phyloP scores from a whole-genome alignment of 352 stramenopile genomes.

The Aphanomyces astaci region DNA sequence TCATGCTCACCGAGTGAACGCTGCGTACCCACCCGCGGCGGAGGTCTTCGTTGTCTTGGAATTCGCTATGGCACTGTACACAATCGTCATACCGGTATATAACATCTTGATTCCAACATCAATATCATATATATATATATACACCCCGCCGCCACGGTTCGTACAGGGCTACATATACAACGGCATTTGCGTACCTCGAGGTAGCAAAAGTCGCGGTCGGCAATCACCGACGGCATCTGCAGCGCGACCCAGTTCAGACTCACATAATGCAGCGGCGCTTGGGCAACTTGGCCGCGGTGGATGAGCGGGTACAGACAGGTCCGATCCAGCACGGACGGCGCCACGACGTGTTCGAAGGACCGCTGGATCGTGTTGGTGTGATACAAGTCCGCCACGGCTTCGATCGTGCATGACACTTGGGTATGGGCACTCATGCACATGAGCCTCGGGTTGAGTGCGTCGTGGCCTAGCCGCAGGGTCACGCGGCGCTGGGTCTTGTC shows the following conservation, averaged over 20 bases:
- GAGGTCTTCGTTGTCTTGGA: constrained; percentile 61
- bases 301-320: constrained; percentile 60
- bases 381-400: constrained; percentile 79
- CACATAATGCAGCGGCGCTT: constrained; percentile 65
- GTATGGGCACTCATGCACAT: constrained; percentile 45
- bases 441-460: constrained; percentile 5
- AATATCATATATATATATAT: not conserved
- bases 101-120: too few relatives aligned
- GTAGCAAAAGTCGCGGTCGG: constrained; percentile 76
- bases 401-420: constrained; percentile 61
- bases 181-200: constrained; percentile 33
- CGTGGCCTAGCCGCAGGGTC: constrained; percentile 7
- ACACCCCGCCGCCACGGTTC: not conserved
- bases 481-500: constrained; percentile 7
- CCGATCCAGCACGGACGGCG: constrained; percentile 54
- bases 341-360: constrained; percentile 1
- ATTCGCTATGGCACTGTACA: constrained; percentile 64
- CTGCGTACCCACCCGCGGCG: constrained; percentile 67
- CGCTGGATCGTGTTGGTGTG: constrained; percentile 64
- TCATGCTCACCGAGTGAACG: constrained; percentile 66
- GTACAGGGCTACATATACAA: too few relatives aligned
- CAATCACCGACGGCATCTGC: constrained; percentile 64
- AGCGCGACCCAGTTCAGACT: constrained; percentile 73
- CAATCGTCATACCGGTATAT: too few relatives aligned
- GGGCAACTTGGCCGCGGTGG: constrained; percentile 23